Evolutionary conservation across 139 green algal species (phyloP).

Genomic region (Spirogloea muscicola): DNA sequence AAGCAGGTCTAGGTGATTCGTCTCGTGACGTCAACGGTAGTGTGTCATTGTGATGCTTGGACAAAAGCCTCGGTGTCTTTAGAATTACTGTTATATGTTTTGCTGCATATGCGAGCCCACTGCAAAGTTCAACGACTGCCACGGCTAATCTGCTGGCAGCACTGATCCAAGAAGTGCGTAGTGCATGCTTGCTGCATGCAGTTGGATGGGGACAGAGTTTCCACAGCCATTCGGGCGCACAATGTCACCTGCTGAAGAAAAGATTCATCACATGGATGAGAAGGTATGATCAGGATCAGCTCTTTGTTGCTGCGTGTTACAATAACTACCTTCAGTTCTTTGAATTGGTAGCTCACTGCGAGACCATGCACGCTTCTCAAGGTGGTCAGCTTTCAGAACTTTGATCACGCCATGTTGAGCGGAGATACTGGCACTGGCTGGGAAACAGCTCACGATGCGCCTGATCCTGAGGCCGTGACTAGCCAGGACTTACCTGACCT

Average conservation of each 20-base stretch:
- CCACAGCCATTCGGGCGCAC: conserved; percentile 82
- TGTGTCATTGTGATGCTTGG: neutral
- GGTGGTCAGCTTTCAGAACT: too few species aligned
- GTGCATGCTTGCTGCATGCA: conserved; percentile 27
- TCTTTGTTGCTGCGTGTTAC: too few species aligned
- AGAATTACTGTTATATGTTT: neutral
- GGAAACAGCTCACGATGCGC: too few species aligned
- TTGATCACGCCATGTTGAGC: too few species aligned
- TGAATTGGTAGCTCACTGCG: too few species aligned
- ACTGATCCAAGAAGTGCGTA: too few species aligned
- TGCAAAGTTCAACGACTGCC: too few species aligned
- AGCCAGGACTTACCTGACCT: too few species aligned
- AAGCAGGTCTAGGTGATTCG: neutral
- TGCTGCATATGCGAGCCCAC: neutral
- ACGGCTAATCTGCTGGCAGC: neutral
- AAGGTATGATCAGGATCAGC: conserved; percentile 16
- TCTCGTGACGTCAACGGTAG: neutral
- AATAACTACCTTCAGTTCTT: too few species aligned
- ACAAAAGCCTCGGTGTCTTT: neutral
- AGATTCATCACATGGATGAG: conserved; percentile 40
- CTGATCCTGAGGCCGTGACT: too few species aligned
- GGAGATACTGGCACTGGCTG: too few species aligned
- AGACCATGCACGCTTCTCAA: too few species aligned
- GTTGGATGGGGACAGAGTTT: conserved; percentile 74
- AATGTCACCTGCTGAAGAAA: conserved; percentile 66